A percentile compares a stretch with the other conserved stretches of the same genome.
These are phyloP conservation scores for Fusarium domesticum DNA, from an alignment of 2,329 filamentous ascomycete species.

Conservation along the genomic window DNA sequence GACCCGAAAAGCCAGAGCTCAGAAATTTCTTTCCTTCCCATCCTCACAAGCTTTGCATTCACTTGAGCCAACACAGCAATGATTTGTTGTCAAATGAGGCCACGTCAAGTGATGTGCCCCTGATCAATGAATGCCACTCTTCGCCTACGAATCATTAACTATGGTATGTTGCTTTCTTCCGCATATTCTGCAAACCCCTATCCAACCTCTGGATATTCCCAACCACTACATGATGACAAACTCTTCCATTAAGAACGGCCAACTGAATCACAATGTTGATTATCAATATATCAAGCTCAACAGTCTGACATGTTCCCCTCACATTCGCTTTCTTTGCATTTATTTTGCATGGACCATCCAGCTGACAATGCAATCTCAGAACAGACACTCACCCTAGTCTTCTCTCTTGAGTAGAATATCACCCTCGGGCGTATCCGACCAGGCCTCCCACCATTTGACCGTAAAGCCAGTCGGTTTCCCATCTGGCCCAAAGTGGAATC, in stretches of 20 bases:
- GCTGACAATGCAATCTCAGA: constrained; percentile 26
- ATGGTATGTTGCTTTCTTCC: constrained; percentile 9
- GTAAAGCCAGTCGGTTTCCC: neutral
- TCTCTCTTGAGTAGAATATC: neutral
- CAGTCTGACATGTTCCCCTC: constrained; percentile 50
- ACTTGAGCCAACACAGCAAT: constrained; percentile 10
- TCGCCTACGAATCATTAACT: neutral
- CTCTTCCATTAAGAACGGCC: constrained; percentile 62
- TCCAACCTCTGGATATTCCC: constrained; percentile 7
- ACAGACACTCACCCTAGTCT: neutral
- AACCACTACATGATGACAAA: constrained; percentile 50
- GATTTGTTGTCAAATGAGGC: constrained; percentile 1
- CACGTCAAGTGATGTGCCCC: constrained; percentile 7
- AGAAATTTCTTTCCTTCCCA: neutral
- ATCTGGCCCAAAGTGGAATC: neutral
- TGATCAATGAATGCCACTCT: neutral
- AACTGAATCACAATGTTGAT: constrained; percentile 61
- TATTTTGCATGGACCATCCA: constrained; percentile 3
- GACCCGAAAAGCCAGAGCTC: neutral
- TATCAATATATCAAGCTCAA: constrained; percentile 60
- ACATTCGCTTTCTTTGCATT: constrained; percentile 5
- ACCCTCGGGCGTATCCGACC: neutral
- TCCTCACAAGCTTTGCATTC: constrained; percentile 7
- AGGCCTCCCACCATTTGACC: neutral
- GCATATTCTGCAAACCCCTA: constrained; percentile 11